Conservation (phyloP, 306 rosid genomes). For the Cucumis cinereus region DNA sequence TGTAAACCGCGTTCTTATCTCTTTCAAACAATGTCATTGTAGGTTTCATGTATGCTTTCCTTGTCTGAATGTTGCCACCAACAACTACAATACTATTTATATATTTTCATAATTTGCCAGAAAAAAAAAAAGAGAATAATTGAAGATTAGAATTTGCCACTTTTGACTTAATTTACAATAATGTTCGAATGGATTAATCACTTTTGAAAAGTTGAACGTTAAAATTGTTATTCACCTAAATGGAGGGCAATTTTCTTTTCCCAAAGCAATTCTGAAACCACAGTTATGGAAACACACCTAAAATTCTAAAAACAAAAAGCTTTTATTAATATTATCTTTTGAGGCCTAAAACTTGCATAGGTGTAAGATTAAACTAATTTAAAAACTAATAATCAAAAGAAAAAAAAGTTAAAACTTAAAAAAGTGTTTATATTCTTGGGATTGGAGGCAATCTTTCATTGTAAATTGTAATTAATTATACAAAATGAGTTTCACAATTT, state of each 20-base stretch:
- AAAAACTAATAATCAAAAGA: background rate
- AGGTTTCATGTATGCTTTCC: too few relatives aligned
- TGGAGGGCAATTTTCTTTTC: background rate
- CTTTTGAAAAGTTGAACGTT: background rate
- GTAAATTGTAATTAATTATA: background rate
- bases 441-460: slow-evolving; percentile 1
- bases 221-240: background rate
- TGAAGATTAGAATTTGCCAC: too few relatives aligned
- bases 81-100: too few relatives aligned
- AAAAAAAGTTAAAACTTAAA: background rate
- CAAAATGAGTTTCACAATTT: background rate
- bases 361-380: background rate
- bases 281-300: background rate
- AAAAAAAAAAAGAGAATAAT: too few relatives aligned
- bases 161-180: too few relatives aligned
- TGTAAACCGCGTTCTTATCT: too few relatives aligned
- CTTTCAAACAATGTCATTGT: too few relatives aligned
- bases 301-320: background rate
- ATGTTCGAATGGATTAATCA: too few relatives aligned
- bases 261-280: background rate
- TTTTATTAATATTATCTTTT: background rate
- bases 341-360: background rate
- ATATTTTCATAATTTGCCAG: too few relatives aligned
- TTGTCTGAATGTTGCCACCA: too few relatives aligned
- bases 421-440: background rate